A percentile compares a stretch with the other conserved stretches of the same genome.
These are phyloP conservation scores for Leonotis leonurus DNA, from an alignment of 257 asterid genomes.

Conservation along the genomic window DNA sequence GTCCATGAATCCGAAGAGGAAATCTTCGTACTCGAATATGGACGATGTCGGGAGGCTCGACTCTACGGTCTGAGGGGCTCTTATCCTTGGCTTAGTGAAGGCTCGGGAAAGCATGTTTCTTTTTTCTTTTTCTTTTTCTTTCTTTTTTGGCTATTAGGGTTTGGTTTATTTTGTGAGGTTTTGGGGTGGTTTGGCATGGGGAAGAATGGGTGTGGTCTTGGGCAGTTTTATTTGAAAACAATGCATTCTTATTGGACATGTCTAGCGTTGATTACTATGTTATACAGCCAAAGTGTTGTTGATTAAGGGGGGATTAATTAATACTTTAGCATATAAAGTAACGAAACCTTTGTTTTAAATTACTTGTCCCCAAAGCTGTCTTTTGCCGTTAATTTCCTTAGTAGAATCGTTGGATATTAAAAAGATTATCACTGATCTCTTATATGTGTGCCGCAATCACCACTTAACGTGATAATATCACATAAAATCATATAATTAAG, in stretches of 20 bases:
- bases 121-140: neutral
- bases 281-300: neutral
- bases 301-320: neutral
- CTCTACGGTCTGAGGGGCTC: conserved; percentile 21
- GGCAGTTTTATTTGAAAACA: neutral
- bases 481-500: no score
- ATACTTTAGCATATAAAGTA: neutral
- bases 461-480: no score
- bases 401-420: neutral
- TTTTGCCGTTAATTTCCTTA: neutral
- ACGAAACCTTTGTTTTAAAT: neutral
- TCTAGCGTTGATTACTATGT: neutral
- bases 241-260: neutral
- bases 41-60: conserved; percentile 29
- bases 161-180: neutral
- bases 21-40: conserved; percentile 38
- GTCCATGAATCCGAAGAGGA: conserved; percentile 34
- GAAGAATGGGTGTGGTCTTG: neutral
- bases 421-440: neutral
- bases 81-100: conserved; percentile 27
- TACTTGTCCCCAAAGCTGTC: neutral
- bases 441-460: no score
- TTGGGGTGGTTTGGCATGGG: neutral
- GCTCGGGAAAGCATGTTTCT: conserved; percentile 39
- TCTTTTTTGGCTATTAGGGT: neutral